phyloP scores from a whole-genome alignment of 106 monocot genomes.

The Chionographis japonica region DNA sequence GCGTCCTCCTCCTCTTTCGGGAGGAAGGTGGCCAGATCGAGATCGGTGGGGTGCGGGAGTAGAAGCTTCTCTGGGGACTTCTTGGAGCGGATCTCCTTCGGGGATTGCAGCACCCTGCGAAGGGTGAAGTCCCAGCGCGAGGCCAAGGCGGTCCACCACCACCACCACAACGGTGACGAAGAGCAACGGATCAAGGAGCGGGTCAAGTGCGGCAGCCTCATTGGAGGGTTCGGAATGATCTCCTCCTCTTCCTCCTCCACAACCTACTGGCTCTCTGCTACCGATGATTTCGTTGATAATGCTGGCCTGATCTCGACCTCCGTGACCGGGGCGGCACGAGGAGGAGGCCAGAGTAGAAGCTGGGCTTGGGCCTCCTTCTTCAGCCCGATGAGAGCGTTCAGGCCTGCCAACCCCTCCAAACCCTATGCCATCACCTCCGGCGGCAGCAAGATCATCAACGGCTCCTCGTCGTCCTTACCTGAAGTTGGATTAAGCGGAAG shows the following conservation, averaged over 20 bases:
- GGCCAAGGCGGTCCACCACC: constrained; percentile 14
- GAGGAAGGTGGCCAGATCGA: constrained; percentile 54
- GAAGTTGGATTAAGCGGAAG: no score
- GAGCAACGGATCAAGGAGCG: constrained; percentile 26
- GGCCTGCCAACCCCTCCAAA: constrained; percentile 23
- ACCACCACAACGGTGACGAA: constrained; percentile 11
- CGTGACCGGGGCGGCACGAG: neutral
- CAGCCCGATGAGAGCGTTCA: constrained; percentile 73
- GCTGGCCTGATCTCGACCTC: neutral
- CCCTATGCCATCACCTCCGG: neutral
- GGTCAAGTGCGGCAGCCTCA: constrained; percentile 61
- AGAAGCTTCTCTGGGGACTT: constrained; percentile 67
- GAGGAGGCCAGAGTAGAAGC: constrained; percentile 21
- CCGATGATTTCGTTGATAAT: constrained; percentile 7
- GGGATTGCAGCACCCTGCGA: constrained; percentile 50
- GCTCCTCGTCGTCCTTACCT: neutral
- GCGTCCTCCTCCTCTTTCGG: constrained; percentile 41
- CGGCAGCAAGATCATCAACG: neutral
- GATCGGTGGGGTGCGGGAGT: constrained; percentile 59
- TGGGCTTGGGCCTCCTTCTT: constrained; percentile 65
- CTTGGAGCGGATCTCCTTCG: constrained; percentile 56
- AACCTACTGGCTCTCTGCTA: constrained; percentile 29
- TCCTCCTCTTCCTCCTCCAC: constrained; percentile 25
- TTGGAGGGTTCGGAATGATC: constrained; percentile 47
- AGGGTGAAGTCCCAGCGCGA: constrained; percentile 59